Conservation (phyloP, 2,329 filamentous ascomycete species). For the Corynespora cassiicola region DNA sequence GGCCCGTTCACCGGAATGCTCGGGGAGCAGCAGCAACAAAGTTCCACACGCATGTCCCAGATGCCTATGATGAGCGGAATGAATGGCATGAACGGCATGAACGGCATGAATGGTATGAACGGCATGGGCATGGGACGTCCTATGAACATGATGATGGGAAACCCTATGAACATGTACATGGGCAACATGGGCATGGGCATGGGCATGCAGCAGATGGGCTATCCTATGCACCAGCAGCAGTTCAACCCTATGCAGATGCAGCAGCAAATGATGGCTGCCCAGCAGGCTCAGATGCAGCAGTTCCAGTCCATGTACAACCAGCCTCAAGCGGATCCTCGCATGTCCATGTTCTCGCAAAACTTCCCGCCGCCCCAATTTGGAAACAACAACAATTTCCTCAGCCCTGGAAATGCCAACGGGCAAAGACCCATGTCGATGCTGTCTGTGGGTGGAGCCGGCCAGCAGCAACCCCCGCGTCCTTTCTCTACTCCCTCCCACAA, state of each 20-base stretch:
- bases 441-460: slow-evolving; percentile 36
- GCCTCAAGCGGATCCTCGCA: slow-evolving; percentile 34
- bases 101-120: slow-evolving; percentile 17
- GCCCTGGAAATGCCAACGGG: slow-evolving; percentile 28
- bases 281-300: slow-evolving; percentile 78
- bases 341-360: slow-evolving; percentile 40
- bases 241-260: slow-evolving; percentile 85
- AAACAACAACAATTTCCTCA: slow-evolving; percentile 31
- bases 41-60: slow-evolving; percentile 32
- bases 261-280: no score
- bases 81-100: slow-evolving; percentile 21
- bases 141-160: slow-evolving; percentile 22
- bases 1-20: slow-evolving; percentile 45
- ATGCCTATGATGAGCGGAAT: slow-evolving; percentile 34
- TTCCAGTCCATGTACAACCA: slow-evolving; percentile 41
- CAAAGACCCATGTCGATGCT: slow-evolving; percentile 58
- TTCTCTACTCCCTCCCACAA: slow-evolving; percentile 32
- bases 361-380: slow-evolving; percentile 18
- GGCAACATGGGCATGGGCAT: slow-evolving; percentile 30
- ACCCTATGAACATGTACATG: slow-evolving; percentile 26
- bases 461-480: slow-evolving; percentile 58
- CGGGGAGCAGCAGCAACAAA: slow-evolving; percentile 29
- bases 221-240: slow-evolving; percentile 78
- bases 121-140: slow-evolving; percentile 1
- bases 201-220: slow-evolving; percentile 37